Percentiles rank a stretch among this genome's conserved stretches.
These are phyloP conservation scores for Plantago major DNA, from an alignment of 257 asterid species.

Conservation along the genomic window DNA sequence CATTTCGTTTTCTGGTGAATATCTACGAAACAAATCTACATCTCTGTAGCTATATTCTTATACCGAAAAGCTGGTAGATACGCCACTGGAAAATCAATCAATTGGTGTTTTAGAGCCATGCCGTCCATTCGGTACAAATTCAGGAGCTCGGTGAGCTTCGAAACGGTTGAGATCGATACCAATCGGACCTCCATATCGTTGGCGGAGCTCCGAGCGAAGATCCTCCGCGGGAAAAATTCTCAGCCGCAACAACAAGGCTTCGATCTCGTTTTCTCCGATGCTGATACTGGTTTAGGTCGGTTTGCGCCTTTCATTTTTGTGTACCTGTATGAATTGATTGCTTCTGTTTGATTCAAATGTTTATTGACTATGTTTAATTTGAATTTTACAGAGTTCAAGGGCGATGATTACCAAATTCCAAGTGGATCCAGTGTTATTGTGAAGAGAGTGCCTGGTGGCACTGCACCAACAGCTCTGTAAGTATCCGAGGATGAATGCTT, in stretches of 20 bases:
- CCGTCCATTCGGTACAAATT: slow-evolving; percentile 84
- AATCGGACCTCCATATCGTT: slow-evolving; percentile 53
- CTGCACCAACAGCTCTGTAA: slow-evolving; percentile 37
- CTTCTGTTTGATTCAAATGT: neutral
- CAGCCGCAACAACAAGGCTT: slow-evolving; percentile 57
- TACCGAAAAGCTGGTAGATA: too few relatives aligned
- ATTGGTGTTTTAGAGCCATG: slow-evolving; percentile 12
- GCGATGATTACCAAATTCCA: slow-evolving; percentile 54
- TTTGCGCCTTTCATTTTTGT: neutral
- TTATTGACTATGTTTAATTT: neutral
- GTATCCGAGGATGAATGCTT: slow-evolving; percentile 23
- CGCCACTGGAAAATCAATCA: neutral
- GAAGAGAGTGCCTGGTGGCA: slow-evolving; percentile 71
- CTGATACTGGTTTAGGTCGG: slow-evolving; percentile 61
- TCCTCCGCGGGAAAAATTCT: slow-evolving; percentile 41
- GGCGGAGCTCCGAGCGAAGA: slow-evolving; percentile 45
- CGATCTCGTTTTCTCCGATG: slow-evolving; percentile 73
- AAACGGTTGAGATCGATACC: slow-evolving; percentile 46
- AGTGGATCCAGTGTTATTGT: slow-evolving; percentile 74
- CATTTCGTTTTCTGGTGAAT: too few relatives aligned
- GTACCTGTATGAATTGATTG: neutral
- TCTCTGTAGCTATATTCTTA: too few relatives aligned
- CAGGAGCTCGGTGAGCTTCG: slow-evolving; percentile 63
- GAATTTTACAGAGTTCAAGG: slow-evolving; percentile 44
- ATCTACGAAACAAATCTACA: too few relatives aligned